These are phyloP conservation scores for Omphalotus olearius DNA, from an alignment of 1,284 basidiomycete species.

Conservation along the genomic window DNA sequence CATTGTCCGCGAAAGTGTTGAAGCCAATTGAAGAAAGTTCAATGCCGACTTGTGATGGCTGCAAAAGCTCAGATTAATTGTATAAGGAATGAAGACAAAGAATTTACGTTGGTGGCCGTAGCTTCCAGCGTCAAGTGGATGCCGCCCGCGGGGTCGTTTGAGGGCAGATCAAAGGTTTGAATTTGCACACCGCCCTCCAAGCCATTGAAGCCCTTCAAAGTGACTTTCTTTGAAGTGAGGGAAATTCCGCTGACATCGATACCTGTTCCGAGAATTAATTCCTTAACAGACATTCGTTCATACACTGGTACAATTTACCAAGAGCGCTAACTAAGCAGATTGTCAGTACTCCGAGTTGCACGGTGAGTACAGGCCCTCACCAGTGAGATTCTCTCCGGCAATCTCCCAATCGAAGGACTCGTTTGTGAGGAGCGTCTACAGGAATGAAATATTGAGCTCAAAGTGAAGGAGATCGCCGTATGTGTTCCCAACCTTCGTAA, in stretches of 20 bases:
- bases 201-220: constrained; percentile 71
- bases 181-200: constrained; percentile 63
- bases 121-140: constrained; percentile 67
- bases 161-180: constrained; percentile 68
- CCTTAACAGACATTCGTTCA: not conserved
- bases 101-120: constrained; percentile 54
- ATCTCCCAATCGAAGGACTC: constrained; percentile 76
- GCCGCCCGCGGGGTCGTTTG: constrained; percentile 72
- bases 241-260: constrained; percentile 55
- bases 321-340: constrained; percentile 40
- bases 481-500: constrained; percentile 59
- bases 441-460: not conserved
- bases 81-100: not conserved
- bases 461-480: not conserved
- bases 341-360: constrained; percentile 15
- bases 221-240: constrained; percentile 57
- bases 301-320: constrained; percentile 29
- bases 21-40: constrained; percentile 62
- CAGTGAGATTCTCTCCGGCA: constrained; percentile 60
- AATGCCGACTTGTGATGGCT: constrained; percentile 79
- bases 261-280: constrained; percentile 28
- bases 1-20: constrained; percentile 49
- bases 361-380: constrained; percentile 25
- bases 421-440: constrained; percentile 53
- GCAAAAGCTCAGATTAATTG: constrained; percentile 1